These are phyloP conservation scores for Sinapis alba DNA, from an alignment of 441 rosid genomes.

Conservation along the genomic window DNA sequence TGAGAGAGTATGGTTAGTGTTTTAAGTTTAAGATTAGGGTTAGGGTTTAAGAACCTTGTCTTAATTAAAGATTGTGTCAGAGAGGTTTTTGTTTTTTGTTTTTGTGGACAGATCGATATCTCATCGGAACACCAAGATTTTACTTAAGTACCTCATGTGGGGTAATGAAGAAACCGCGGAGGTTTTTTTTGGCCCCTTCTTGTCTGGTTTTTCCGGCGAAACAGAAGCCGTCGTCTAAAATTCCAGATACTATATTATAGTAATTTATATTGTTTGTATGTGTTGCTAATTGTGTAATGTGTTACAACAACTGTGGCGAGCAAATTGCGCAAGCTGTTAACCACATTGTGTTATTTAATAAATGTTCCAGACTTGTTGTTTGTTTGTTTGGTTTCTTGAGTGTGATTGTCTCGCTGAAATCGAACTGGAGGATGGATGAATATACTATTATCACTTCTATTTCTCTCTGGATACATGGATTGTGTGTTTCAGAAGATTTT, in stretches of 20 bases:
- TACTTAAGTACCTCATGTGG: conserved; percentile 12
- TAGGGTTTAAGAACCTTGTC: conserved; percentile 32
- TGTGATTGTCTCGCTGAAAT: conserved; percentile 34
- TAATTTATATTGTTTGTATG: background rate
- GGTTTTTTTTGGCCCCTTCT: conserved; percentile 19
- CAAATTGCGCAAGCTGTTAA: conserved; percentile 40
- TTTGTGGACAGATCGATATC: conserved; percentile 8
- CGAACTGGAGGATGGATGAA: background rate
- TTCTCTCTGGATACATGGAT: background rate
- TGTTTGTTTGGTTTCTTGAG: background rate
- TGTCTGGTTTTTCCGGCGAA: conserved; percentile 35
- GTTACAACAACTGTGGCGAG: conserved; percentile 34
- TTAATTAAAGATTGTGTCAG: background rate
- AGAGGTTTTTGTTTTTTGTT: background rate
- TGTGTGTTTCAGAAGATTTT: background rate
- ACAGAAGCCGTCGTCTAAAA: conserved; percentile 32
- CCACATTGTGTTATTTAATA: conserved; percentile 34
- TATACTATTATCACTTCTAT: background rate
- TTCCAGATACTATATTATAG: conserved; percentile 6
- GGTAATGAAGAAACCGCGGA: conserved; percentile 26
- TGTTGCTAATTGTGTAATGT: conserved; percentile 33
- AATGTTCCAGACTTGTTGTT: background rate
- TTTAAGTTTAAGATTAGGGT: conserved; percentile 29
- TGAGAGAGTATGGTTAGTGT: conserved; percentile 12
- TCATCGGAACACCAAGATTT: conserved; percentile 20